Evolutionary conservation across 2,329 filamentous ascomycete species (phyloP).

Genomic region (Tolypocladium sp.): DNA sequence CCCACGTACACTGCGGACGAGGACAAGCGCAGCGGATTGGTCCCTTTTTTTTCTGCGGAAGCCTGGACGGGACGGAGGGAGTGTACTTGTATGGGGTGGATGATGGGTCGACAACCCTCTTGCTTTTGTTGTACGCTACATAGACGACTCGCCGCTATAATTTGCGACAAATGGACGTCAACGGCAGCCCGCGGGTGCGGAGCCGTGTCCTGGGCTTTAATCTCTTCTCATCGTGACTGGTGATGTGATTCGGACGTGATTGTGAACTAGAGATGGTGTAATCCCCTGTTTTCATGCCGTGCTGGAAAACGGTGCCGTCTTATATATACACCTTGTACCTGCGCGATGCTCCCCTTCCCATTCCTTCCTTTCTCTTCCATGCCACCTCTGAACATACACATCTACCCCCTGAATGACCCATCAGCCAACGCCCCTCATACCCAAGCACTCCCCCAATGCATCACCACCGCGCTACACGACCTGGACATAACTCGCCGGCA

Average conservation of each 20-base stretch:
- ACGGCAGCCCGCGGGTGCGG: not conserved
- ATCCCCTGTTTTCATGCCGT: not conserved
- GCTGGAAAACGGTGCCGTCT: not conserved
- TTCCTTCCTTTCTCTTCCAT: not conserved
- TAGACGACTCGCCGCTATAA: not conserved
- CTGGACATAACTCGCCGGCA: slow-evolving; percentile 89
- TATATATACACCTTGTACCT: not conserved
- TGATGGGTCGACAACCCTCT: not conserved
- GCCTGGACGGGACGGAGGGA: not conserved
- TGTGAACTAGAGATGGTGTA: not conserved
- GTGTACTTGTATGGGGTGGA: not conserved
- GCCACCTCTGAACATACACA: not conserved
- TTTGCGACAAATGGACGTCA: not conserved
- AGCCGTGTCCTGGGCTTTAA: not conserved
- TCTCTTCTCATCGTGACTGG: not conserved
- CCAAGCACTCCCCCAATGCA: not conserved
- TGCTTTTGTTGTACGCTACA: not conserved
- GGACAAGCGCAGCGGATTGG: not conserved
- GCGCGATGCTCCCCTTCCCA: not conserved
- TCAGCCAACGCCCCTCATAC: not conserved
- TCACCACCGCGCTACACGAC: slow-evolving; percentile 42
- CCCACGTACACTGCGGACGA: not conserved
- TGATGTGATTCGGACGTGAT: not conserved
- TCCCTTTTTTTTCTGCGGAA: not conserved
- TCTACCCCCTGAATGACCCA: not conserved